Evolutionary conservation across 352 stramenopile genomes (phyloP).

Genomic region (Blastocystis sp.): DNA sequence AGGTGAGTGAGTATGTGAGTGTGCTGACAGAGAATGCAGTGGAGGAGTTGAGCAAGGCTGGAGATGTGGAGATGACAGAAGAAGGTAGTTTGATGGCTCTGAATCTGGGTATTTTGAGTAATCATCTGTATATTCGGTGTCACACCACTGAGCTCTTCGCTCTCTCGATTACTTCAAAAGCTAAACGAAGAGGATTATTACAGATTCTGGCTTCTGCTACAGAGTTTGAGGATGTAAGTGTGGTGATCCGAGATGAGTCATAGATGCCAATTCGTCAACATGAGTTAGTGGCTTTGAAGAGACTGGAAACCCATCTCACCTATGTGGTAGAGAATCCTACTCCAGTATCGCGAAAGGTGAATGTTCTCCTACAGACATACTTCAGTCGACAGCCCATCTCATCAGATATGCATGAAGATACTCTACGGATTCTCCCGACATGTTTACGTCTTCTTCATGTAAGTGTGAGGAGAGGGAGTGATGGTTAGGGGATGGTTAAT

Average conservation of each 20-base stretch:
- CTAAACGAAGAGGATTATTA: conserved; percentile 88
- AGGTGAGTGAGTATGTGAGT: conserved; percentile 96
- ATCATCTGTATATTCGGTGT: conserved; percentile 99
- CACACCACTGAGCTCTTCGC: conserved; percentile 98
- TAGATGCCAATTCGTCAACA: conserved; percentile 64
- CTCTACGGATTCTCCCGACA: conserved; percentile 84
- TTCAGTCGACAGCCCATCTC: conserved; percentile 89
- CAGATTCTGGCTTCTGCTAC: conserved; percentile 92
- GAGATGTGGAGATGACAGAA: conserved; percentile 71
- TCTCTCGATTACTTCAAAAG: conserved; percentile 90
- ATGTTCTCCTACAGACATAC: conserved; percentile 93
- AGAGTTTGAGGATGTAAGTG: conserved; percentile 90
- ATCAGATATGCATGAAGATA: conserved; percentile 85
- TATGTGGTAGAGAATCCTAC: conserved; percentile 80
- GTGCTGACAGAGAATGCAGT: conserved; percentile 79
- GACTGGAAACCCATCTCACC: conserved; percentile 87
- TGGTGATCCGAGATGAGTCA: conserved; percentile 76
- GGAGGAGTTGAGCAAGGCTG: conserved; percentile 44
- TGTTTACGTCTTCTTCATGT: conserved; percentile 83
- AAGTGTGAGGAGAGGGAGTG: background rate
- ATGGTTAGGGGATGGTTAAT: conserved; percentile 90
- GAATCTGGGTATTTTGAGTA: conserved; percentile 98
- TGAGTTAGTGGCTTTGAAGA: conserved; percentile 88
- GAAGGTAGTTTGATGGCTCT: conserved; percentile 87
- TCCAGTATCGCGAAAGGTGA: conserved; percentile 79